phyloP scores from a whole-genome alignment of 2,329 filamentous ascomycete genomes.

The Cladosporium halotolerans region DNA sequence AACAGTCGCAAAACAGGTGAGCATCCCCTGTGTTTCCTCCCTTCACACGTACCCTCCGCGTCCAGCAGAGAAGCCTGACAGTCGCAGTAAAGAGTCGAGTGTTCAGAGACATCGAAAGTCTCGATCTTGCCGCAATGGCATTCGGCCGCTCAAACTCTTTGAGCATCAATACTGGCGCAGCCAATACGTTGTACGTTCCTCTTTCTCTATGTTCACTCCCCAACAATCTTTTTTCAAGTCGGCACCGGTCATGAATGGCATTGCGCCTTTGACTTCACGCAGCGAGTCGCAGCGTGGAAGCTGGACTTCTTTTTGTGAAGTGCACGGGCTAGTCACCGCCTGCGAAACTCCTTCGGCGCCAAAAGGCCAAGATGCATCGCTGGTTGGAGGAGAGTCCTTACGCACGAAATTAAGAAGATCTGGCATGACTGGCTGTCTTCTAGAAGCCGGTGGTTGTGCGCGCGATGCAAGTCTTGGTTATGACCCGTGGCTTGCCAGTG shows the following conservation, averaged over 20 bases:
- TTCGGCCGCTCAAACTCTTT: constrained; percentile 46
- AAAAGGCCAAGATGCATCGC: too few species aligned
- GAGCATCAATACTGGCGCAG: constrained; percentile 49
- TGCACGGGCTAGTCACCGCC: too few species aligned
- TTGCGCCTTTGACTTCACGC: too few species aligned
- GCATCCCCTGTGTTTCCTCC: background rate
- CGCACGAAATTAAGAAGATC: background rate
- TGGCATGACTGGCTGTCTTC: background rate
- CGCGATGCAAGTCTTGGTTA: constrained; percentile 11
- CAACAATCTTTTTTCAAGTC: background rate
- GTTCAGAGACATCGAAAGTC: background rate
- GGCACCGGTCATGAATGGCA: too few species aligned
- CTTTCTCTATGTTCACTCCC: background rate
- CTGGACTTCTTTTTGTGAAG: too few species aligned
- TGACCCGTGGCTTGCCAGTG: constrained; percentile 25
- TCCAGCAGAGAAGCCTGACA: constrained; percentile 5
- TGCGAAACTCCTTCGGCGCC: too few species aligned
- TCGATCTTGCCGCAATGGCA: constrained; percentile 26
- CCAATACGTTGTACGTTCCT: constrained; percentile 33
- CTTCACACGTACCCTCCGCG: background rate
- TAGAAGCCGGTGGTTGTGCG: background rate
- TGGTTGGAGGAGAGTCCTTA: too few species aligned
- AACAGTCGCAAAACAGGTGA: constrained; percentile 1
- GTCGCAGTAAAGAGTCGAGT: background rate
- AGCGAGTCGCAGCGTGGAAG: too few species aligned